Percentiles rank a stretch among this genome's conserved stretches.
Evolutionary conservation across 2,329 filamentous ascomycete species (phyloP).

Genomic region (Pseudogymnoascus sp.): DNA sequence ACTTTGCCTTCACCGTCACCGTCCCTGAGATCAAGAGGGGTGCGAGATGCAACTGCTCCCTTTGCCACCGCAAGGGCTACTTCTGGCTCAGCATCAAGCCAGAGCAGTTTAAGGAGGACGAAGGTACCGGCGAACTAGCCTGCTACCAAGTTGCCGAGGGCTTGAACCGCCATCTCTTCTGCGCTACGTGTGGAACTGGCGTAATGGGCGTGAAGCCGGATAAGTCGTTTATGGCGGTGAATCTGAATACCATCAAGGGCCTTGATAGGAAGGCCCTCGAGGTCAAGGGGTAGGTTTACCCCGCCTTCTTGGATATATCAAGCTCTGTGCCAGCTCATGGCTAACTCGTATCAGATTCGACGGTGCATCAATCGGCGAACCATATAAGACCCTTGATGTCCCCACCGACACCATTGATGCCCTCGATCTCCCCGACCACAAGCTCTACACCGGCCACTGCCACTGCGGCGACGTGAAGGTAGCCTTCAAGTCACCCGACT

Average conservation of each 20-base stretch:
- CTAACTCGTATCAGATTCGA: neutral
- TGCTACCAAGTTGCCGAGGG: neutral
- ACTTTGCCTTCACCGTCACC: neutral
- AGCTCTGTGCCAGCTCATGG: neutral
- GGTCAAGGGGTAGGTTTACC: neutral
- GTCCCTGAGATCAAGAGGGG: conserved; percentile 2
- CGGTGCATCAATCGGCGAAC: neutral
- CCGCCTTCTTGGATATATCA: neutral
- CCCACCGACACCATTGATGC: neutral
- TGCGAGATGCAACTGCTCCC: neutral
- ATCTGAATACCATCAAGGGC: neutral
- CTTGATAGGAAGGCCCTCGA: neutral
- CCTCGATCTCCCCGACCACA: conserved; percentile 1
- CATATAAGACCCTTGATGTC: neutral
- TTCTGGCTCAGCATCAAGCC: neutral
- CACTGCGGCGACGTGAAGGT: conserved; percentile 4
- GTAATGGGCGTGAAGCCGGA: neutral
- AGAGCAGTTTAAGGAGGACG: neutral
- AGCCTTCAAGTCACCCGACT: neutral
- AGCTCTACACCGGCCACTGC: conserved; percentile 5
- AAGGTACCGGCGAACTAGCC: neutral
- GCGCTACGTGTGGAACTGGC: neutral
- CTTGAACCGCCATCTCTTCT: neutral
- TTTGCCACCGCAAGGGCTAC: conserved; percentile 8
- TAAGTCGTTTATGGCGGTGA: neutral